Conservation (phyloP, 208 protist species). For the Wallacemonas rigidus region DNA sequence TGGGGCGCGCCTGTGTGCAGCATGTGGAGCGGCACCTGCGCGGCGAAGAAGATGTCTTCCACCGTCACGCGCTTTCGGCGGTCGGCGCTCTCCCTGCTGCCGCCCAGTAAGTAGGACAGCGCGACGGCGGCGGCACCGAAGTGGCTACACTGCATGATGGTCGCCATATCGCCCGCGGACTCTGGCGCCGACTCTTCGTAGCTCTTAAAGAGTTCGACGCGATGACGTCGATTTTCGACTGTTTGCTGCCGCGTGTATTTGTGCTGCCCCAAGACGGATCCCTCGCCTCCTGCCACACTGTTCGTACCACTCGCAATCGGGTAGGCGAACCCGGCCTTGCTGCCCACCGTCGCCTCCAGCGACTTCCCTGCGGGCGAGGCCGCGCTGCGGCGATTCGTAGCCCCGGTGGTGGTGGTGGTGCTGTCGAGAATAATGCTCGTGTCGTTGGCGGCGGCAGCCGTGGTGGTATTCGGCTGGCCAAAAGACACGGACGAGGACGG, state of each 20-base stretch:
- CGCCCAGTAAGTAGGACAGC: conserved; percentile 82
- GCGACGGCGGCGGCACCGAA: conserved; percentile 74
- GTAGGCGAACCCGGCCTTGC: conserved; percentile 18
- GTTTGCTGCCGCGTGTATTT: conserved; percentile 74
- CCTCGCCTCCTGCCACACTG: conserved; percentile 23
- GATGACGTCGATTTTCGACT: conserved; percentile 66
- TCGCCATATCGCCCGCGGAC: conserved; percentile 22
- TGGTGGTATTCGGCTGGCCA: conserved; percentile 23
- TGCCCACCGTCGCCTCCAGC: conserved; percentile 9
- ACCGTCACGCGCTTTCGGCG: conserved; percentile 80
- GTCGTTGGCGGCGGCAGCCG: conserved; percentile 11
- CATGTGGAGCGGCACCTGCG: conserved; percentile 87
- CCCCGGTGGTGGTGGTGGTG: not conserved
- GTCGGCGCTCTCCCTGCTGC: conserved; percentile 65
- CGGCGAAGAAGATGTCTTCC: conserved; percentile 91
- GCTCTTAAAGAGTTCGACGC: conserved; percentile 71
- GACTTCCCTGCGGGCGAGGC: conserved; percentile 13
- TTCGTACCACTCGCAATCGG: conserved; percentile 2
- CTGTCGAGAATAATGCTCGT: conserved; percentile 4
- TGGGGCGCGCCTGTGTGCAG: conserved; percentile 71
- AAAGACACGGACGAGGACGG: conserved; percentile 80
- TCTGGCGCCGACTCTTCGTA: conserved; percentile 70
- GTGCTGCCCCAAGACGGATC: conserved; percentile 34
- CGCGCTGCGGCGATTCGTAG: not conserved
- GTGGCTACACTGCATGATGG: conserved; percentile 67